phyloP scores from a whole-genome alignment of 2,329 filamentous ascomycete genomes.

The Trichoderma sp. region DNA sequence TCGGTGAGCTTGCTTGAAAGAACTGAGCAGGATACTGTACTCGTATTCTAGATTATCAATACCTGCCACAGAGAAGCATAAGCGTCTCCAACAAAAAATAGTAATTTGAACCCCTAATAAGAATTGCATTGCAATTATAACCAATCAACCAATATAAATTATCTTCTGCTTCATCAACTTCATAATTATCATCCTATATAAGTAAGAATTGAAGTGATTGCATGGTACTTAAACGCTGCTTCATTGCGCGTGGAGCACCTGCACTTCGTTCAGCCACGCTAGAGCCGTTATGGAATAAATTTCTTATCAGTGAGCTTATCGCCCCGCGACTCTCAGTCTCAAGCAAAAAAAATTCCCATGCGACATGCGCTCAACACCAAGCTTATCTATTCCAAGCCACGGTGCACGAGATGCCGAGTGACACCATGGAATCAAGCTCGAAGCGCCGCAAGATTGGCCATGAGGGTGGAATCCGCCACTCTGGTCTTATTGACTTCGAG shows the following conservation, averaged over 20 bases:
- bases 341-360: slow-evolving; percentile 18
- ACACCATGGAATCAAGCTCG: slow-evolving; percentile 47
- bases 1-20: not conserved
- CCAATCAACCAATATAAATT: not conserved
- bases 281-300: not conserved
- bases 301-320: slow-evolving; percentile 29
- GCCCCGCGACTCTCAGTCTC: slow-evolving; percentile 25
- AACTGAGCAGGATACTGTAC: not conserved
- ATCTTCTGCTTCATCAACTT: not conserved
- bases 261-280: not conserved
- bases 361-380: slow-evolving; percentile 17
- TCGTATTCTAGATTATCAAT: not conserved
- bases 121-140: not conserved
- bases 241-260: not conserved
- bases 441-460: slow-evolving; percentile 54
- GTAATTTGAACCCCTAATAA: not conserved
- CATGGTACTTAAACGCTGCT: not conserved
- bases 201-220: not conserved
- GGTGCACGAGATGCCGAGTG: not conserved
- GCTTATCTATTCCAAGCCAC: not conserved
- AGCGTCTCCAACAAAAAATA: not conserved
- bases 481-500: slow-evolving; percentile 44
- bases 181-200: not conserved
- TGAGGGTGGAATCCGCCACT: slow-evolving; percentile 37
- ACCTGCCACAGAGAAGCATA: not conserved